Evolutionary conservation across 352 stramenopile species (phyloP).

Genomic region (Phytopythium chamaehyphon): DNA sequence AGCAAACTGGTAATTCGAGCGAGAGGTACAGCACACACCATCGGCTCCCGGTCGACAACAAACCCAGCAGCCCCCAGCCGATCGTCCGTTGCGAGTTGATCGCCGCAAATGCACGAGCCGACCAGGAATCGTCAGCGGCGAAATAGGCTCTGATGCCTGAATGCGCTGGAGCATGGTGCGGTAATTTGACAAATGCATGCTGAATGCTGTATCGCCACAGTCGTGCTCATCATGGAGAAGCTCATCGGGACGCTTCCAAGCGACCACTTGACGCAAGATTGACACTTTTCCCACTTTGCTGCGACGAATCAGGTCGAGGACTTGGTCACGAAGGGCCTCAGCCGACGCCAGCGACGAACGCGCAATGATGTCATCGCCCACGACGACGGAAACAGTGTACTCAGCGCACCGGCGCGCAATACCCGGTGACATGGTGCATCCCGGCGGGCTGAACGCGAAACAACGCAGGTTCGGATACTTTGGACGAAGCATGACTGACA

Average conservation of each 20-base stretch:
- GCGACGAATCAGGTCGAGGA: constrained; percentile 78
- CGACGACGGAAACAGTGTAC: constrained; percentile 76
- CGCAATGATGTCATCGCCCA: constrained; percentile 83
- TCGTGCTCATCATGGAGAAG: constrained; percentile 37
- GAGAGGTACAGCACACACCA: constrained; percentile 80
- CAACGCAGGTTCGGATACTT: constrained; percentile 79
- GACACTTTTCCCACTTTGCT: constrained; percentile 84
- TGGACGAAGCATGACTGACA: constrained; percentile 72
- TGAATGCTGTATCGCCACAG: constrained; percentile 40
- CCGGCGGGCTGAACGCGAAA: constrained; percentile 76
- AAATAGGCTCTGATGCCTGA: constrained; percentile 73
- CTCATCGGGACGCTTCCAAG: constrained; percentile 76
- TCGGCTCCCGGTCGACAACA: constrained; percentile 73
- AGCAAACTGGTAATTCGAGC: constrained; percentile 73
- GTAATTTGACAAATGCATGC: constrained; percentile 69
- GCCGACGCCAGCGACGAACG: constrained; percentile 72
- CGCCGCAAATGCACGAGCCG: constrained; percentile 75
- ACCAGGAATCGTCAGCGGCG: constrained; percentile 75
- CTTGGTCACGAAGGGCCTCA: constrained; percentile 72
- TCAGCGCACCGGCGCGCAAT: constrained; percentile 51
- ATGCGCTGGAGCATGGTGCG: constrained; percentile 83
- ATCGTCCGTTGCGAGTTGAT: constrained; percentile 21
- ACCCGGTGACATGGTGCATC: constrained; percentile 70
- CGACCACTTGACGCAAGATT: constrained; percentile 75
- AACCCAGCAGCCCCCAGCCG: constrained; percentile 63